Base-by-base conservation (phyloP, 352 stramenopile genomes). In the Pythium oligandrum region DNA sequence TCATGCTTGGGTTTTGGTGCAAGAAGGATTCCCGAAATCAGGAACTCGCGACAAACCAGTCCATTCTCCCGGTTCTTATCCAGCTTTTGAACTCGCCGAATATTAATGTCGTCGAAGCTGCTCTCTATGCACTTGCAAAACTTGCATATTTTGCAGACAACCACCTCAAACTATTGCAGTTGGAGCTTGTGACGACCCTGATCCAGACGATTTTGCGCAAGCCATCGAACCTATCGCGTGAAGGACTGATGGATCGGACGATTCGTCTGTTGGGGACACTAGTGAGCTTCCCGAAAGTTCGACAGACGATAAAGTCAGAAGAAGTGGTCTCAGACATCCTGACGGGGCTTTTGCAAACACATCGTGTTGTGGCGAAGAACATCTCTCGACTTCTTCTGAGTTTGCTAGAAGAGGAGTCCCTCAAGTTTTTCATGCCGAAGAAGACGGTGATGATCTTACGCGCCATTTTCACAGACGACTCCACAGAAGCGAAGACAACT, bases 381-480 rank as follows among this genome's bases (percentile, higher is more conserved):
- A 65, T 73, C 3, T 84, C 67, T 37, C 70, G 82, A 0, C 56
- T 90, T 4, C 63, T 92, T 8, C 40, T 86, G 12, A 61, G 64
- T 6, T 69, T 92, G 57, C 68, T 92, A 3, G 60, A 75, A 10
- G 78, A 92, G 37, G 79, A 92, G 40, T 86, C 82, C 4, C 68
- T 92, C 37, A 86, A 86, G 56, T 88, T 92, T 37, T 92, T 92
- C 47, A 49, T 92, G 9, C 82, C 78, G 0, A 92, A 92, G 59
- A 88, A 89, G 40, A 89, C 82, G 0, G 73, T 92, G 2, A 73
- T 71, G 51, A 49, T 90, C 4, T 52, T 92, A 1, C 67, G 80
- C 9, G 61, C 70, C 10, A 71, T 86, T 10, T 80, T 88, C 44
- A 80, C 76, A 1, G 71, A 81, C 11, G 36, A 61, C 1, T 45